These are phyloP conservation scores for Camellia granthamiana DNA, from an alignment of 148 eudicot genomes.

Conservation along the genomic window DNA sequence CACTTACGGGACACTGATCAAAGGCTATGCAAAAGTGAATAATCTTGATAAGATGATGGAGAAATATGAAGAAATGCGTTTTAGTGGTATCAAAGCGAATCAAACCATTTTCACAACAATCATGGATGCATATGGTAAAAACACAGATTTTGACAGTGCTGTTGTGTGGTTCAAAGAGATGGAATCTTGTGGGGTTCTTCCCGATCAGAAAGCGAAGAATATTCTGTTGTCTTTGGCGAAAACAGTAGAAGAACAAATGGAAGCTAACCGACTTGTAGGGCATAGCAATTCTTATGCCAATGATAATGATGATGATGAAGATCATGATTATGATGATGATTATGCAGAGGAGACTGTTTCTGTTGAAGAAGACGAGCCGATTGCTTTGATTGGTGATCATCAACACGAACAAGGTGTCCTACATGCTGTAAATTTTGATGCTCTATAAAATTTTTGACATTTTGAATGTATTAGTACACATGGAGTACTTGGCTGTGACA, in stretches of 20 bases:
- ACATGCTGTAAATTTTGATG: slow-evolving; percentile 7
- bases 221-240: slow-evolving; percentile 72
- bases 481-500: not conserved
- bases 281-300: slow-evolving; percentile 16
- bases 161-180: slow-evolving; percentile 90
- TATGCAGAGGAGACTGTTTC: slow-evolving; percentile 27
- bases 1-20: slow-evolving; percentile 74
- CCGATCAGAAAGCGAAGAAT: slow-evolving; percentile 94
- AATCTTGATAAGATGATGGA: slow-evolving; percentile 80
- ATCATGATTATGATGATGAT: slow-evolving; percentile 27
- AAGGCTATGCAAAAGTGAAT: slow-evolving; percentile 76
- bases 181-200: slow-evolving; percentile 63
- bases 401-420: not conserved
- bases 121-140: slow-evolving; percentile 94
- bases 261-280: slow-evolving; percentile 59
- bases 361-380: slow-evolving; percentile 16
- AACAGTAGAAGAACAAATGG: slow-evolving; percentile 63
- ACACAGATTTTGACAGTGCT: slow-evolving; percentile 69
- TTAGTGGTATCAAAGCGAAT: slow-evolving; percentile 60
- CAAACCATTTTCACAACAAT: slow-evolving; percentile 75
- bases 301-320: slow-evolving; percentile 28
- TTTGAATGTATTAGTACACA: not conserved
- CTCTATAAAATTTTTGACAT: not conserved
- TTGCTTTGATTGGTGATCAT: slow-evolving; percentile 4
- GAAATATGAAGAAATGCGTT: slow-evolving; percentile 71